Base-by-base conservation (phyloP, 345 rosid species). In the Aegle marmelos region DNA sequence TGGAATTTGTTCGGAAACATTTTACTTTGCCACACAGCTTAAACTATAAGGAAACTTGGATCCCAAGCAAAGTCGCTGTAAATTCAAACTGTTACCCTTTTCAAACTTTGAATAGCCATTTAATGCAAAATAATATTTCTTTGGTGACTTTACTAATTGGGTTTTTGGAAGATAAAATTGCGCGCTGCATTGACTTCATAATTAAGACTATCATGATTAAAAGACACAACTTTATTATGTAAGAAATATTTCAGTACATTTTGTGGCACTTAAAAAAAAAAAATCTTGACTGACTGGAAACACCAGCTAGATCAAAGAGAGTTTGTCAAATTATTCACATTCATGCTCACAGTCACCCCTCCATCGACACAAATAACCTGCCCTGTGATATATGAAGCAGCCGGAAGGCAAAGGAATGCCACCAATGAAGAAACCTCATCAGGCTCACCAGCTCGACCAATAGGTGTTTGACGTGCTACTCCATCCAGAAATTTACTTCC, bases 371-470 rank as follows among this genome's bases (percentile, higher is more conserved):
- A 58, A 25, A 86, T 78, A 74, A 80, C 71, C 77, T 88, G 88
- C 9, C 88, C 91, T 0, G 88, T 88, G 57, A 84, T 75, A 72
- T 86, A 88, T 6, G 91, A 86, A 64, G 91, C 88, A n/a, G 87
- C 88, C 4, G 87, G 86, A 4, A 88, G 76, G 85, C 89, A 83
- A 59, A 88, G 86, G 74, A 83, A 88, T 21, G 81, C 88, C 13
- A 79, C 91, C 48, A 83, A 66, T 6, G 86, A 80, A 5, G 77
- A 62, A 61, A 62, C 77, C 60, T 74, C 70, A 0, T 48, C 22
- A 48, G 70, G 69, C 28, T 74, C 60, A 17, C 70, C 77, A 6
- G 22, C 19, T 34, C 70, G 45, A 28, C 79, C 74, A 4, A 85
- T 78, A 4, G 89, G 89, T 36, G 86, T 85, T 21, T 78, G 72